phyloP scores from a whole-genome alignment of 2,329 filamentous ascomycete genomes.

The Colletotrichum sansevieriae region DNA sequence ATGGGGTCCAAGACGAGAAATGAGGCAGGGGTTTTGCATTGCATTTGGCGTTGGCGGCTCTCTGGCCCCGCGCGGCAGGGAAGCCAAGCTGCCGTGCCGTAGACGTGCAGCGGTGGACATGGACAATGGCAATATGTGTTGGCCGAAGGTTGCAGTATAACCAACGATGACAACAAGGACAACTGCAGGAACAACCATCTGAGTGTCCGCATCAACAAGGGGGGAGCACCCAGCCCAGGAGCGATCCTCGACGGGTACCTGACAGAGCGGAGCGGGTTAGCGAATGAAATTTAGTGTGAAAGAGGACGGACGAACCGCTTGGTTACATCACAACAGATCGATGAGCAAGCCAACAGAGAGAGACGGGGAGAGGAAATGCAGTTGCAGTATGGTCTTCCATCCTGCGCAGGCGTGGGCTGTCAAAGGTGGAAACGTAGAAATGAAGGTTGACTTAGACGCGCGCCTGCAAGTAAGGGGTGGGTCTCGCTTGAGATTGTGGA shows the following conservation, averaged over 20 bases:
- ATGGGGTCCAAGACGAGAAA: conserved; percentile 27
- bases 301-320: not conserved
- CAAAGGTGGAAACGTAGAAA: conserved; percentile 20
- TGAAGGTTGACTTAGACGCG: conserved; percentile 41
- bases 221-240: too few relatives aligned
- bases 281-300: conserved; percentile 4
- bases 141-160: not conserved
- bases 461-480: conserved; percentile 34
- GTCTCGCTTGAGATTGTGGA: conserved; percentile 17
- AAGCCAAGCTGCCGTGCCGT: conserved; percentile 17
- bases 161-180: not conserved
- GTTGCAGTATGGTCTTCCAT: not conserved
- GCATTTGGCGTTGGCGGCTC: conserved; percentile 24
- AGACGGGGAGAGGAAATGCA: not conserved
- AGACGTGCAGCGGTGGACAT: conserved; percentile 5
- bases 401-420: not conserved
- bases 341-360: not conserved
- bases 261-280: conserved; percentile 6
- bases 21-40: conserved; percentile 36
- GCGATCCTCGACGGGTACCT: not conserved
- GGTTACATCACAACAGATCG: not conserved
- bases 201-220: too few relatives aligned
- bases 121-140: not conserved
- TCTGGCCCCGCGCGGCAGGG: not conserved
- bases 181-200: too few relatives aligned